Conservation (phyloP, 192 early-diverging fungal genomes). For the Entomortierella beljakovae region DNA sequence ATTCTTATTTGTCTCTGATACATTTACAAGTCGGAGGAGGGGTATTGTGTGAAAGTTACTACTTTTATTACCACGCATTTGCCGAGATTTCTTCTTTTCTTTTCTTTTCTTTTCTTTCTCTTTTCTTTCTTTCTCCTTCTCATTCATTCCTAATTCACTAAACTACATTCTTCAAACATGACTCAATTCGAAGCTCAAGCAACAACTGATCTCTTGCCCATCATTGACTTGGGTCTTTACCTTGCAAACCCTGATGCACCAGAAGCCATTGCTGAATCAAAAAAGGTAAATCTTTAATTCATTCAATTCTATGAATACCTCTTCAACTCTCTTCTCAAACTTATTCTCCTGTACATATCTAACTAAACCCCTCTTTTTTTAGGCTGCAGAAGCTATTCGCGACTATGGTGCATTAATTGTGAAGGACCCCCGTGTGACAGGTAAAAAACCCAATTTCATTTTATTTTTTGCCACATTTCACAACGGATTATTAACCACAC, state of each 20-base stretch:
- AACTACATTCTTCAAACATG: conserved; percentile 23
- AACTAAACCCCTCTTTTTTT: not conserved
- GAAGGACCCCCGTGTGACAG: conserved; percentile 75
- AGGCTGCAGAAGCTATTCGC: conserved; percentile 71
- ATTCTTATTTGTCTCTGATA: no score
- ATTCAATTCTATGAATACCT: not conserved
- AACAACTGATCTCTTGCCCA: conserved; percentile 57
- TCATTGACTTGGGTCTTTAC: conserved; percentile 70
- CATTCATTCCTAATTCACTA: not conserved
- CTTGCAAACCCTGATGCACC: conserved; percentile 61
- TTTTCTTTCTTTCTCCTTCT: not conserved
- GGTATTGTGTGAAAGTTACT: no score
- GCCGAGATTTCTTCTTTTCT: conserved; percentile 14
- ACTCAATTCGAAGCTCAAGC: conserved; percentile 27
- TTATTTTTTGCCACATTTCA: no score
- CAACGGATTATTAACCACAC: no score
- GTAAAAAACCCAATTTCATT: conserved; percentile 15
- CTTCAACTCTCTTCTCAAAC: not conserved
- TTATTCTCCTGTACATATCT: no score
- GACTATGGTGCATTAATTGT: conserved; percentile 73
- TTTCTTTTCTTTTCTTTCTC: not conserved
- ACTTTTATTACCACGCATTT: not conserved
- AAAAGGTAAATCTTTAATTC: conserved; percentile 52
- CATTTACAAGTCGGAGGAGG: no score
- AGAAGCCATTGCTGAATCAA: conserved; percentile 65